Base-by-base conservation (phyloP, 2,329 filamentous ascomycete genomes). In the Chaetomium globosum region DNA sequence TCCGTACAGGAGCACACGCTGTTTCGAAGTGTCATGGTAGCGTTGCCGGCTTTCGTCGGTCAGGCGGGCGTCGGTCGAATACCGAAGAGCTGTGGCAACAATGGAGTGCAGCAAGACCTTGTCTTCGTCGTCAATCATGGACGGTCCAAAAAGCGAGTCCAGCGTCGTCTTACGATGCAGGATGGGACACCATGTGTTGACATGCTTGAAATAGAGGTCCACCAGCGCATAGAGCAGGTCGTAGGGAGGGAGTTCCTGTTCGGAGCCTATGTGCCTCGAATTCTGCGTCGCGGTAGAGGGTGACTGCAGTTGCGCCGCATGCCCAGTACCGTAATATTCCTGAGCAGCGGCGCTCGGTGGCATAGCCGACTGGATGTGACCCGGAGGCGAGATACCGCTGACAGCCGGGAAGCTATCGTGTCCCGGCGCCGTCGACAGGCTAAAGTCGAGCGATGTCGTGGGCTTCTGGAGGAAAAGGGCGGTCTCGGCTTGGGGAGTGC, bases 161-260 rank as follows among this genome's bases (percentile, higher is more conserved):
- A 97, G 77, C 0, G 92, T 96, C 4, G 89, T 88, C 73, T 91
- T 88, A 26, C 92, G 87, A 76, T 97, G 92, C n/a, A 97, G 80
- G 28, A 97, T 95, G 0, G 93, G 93, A 74, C 92, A 96, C 89
- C 90, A 93, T 0, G 89, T 89, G 72, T 92, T 92, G 74, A 92
- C 86, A 72, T 92, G 87, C 68, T 91, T 90, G 73, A 93, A 93
- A 74, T 91, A 93, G 0, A 92, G 81, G 71, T 92, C 89, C 7
- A 89, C 89, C 12, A 93, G 77, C 2, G 87, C 83, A 71, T 92
- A 92, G 0, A 92, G 78, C 6, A 92, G 78, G 73, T 92, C 89
- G 71, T 92, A 91, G 1, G 89, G 89, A 1, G 90, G 90, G 31
- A 93, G 82, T 64, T 90, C 89, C 59, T 88, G 83, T 70, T 91